Conservation (phyloP, 306 rosid genomes). For the Pterocarpus santalinus region DNA sequence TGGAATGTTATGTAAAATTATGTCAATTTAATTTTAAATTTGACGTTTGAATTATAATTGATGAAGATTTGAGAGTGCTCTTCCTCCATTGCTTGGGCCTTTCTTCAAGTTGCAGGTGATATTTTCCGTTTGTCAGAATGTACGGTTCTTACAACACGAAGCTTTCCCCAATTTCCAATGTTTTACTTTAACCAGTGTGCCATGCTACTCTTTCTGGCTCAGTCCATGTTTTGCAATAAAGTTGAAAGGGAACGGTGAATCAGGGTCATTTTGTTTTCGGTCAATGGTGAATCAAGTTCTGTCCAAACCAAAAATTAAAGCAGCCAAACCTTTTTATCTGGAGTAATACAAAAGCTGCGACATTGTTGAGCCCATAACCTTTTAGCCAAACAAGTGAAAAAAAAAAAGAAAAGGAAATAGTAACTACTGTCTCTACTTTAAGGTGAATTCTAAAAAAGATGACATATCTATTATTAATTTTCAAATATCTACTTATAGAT, state of each 20-base stretch:
- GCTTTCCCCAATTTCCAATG: constrained; percentile 62
- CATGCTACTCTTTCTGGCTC: background rate
- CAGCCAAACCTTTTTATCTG: background rate
- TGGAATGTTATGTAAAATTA: too few relatives aligned
- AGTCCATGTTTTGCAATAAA: constrained; percentile 39
- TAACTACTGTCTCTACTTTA: too few relatives aligned
- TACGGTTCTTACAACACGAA: constrained; percentile 42
- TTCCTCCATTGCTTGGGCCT: background rate
- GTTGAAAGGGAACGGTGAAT: constrained; percentile 36
- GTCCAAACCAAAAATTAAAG: background rate
- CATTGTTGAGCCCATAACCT: background rate
- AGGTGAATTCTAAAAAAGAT: too few relatives aligned
- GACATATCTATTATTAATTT: too few relatives aligned
- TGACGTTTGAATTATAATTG: too few relatives aligned
- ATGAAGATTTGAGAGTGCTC: too few relatives aligned
- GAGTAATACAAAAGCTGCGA: background rate
- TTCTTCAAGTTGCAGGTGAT: constrained; percentile 1
- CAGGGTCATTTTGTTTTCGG: background rate
- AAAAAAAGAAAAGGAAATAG: too few relatives aligned
- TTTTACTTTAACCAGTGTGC: constrained; percentile 22
- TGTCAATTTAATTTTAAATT: too few relatives aligned
- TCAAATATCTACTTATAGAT: too few relatives aligned
- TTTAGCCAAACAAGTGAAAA: too few relatives aligned
- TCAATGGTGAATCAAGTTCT: too few relatives aligned
- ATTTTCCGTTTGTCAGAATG: background rate